Percentiles rank a stretch among this genome's conserved stretches.
Evolutionary conservation across 2,329 filamentous ascomycete species (phyloP).

Genomic region (Claviceps sorghi): DNA sequence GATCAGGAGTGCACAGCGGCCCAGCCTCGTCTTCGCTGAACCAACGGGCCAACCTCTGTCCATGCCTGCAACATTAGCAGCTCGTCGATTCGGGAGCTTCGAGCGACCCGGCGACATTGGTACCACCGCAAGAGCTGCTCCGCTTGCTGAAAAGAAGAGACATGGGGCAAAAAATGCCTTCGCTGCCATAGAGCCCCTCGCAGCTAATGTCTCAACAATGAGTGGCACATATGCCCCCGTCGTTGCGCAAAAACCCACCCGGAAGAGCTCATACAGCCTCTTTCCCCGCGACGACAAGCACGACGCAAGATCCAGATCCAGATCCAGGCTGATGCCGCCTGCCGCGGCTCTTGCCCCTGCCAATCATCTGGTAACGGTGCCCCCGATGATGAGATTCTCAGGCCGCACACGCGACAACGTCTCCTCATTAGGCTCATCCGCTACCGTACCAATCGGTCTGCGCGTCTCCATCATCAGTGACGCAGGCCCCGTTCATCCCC

Average conservation of each 20-base stretch:
- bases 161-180: not conserved
- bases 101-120: not conserved
- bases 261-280: conserved; percentile 7
- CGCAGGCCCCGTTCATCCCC: conserved; percentile 21
- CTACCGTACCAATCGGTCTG: conserved; percentile 58
- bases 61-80: not conserved
- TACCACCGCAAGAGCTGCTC: not conserved
- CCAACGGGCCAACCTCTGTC: conserved; percentile 11
- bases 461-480: conserved; percentile 47
- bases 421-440: conserved; percentile 49
- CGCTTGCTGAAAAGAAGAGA: too few relatives aligned
- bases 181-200: not conserved
- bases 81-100: not conserved
- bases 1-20: conserved; percentile 2
- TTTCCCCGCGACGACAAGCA: conserved; percentile 6
- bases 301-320: conserved; percentile 15
- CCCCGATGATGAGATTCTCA: conserved; percentile 25
- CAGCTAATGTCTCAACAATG: not conserved
- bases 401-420: conserved; percentile 30
- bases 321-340: conserved; percentile 25
- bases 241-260: not conserved
- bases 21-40: conserved; percentile 8
- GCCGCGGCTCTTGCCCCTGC: conserved; percentile 8
- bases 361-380: conserved; percentile 21
- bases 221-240: not conserved